Base-by-base conservation (phyloP, 805 yeast genomes). In the Saturnispora sekii region DNA sequence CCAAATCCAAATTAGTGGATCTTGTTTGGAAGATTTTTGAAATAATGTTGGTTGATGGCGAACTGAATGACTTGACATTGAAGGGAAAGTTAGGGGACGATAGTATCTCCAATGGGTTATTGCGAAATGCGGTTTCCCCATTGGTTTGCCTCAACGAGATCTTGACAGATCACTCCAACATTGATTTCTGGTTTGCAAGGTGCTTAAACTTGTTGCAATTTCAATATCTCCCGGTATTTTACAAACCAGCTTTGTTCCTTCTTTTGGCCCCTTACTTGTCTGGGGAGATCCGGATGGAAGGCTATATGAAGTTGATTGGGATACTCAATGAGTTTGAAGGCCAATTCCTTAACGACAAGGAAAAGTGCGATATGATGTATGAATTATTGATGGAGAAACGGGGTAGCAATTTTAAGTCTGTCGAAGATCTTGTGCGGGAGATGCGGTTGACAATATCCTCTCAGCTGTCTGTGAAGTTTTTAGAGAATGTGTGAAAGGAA, bases 121-220 rank as follows among this genome's bases (percentile, higher is more conserved):
- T 84, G 54, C 73, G 79, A 51, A 89, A 83, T 58, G 73, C 83
- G 21, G 58, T 84, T 41, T 65, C 90, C 5, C 93, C 93, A 38
- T 79, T 82, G 57, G 87, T 81, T 2, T 74, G 81, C 0, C 64
- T 84, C 18, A 67, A 68, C 47, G 72, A 72, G 48, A 77, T 74
- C 53, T 71, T 72, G 56, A 61, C 62, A 14, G 52, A 58, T 44
- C 40, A 47, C 5, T 46, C 53, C 7, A 60, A 63, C 5, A 57
- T 64, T 1, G 28, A 38, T 4, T 38, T 49, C 1, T 48, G 51
- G 41, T 53, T 69, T 36, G 43, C 49, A 3, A 62, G 61, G 41
- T 44, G 70, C n/a, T 50, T 65, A 11, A 60, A 64, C 34, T 58
- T 78, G 11, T 57, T 81, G 21, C 64, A 64, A 16, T 70, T 80